Evolutionary conservation across 192 early-diverging fungal species (phyloP).

Genomic region (Rhizophagus prolifer): DNA sequence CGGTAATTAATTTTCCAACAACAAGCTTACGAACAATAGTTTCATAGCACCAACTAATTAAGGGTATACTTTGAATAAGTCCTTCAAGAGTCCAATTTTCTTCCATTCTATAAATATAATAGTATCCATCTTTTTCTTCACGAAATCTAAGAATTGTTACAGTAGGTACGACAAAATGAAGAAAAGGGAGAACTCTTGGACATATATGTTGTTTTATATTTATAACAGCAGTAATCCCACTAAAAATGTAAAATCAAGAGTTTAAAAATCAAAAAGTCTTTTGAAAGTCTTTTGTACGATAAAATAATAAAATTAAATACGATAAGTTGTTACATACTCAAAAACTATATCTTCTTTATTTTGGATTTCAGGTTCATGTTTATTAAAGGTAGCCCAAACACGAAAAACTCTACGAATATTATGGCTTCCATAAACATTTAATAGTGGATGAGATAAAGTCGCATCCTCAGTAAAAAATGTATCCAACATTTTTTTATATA

Average conservation of each 20-base stretch:
- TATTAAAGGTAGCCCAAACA: slow-evolving; percentile 41
- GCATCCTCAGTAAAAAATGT: slow-evolving; percentile 56
- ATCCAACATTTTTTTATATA: slow-evolving; percentile 51
- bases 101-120: slow-evolving; percentile 54
- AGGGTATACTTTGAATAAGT: slow-evolving; percentile 51
- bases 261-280: background rate
- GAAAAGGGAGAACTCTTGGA: slow-evolving; percentile 50
- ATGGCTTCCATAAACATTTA: slow-evolving; percentile 48
- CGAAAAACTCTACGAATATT: slow-evolving; percentile 53
- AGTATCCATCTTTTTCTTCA: slow-evolving; percentile 41
- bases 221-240: slow-evolving; percentile 49
- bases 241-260: slow-evolving; percentile 9
- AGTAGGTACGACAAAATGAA: slow-evolving; percentile 49
- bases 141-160: slow-evolving; percentile 48
- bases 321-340: slow-evolving; percentile 33
- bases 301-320: background rate
- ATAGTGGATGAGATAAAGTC: slow-evolving; percentile 46
- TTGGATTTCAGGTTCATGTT: slow-evolving; percentile 32
- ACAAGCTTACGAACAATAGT: slow-evolving; percentile 38
- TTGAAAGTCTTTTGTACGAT: background rate
- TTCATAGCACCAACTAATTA: slow-evolving; percentile 56
- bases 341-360: slow-evolving; percentile 36
- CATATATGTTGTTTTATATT: slow-evolving; percentile 51
- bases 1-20: background rate
- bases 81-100: slow-evolving; percentile 61